Evolutionary conservation across 306 rosid species (phyloP).

Genomic region (Pyrus communis): DNA sequence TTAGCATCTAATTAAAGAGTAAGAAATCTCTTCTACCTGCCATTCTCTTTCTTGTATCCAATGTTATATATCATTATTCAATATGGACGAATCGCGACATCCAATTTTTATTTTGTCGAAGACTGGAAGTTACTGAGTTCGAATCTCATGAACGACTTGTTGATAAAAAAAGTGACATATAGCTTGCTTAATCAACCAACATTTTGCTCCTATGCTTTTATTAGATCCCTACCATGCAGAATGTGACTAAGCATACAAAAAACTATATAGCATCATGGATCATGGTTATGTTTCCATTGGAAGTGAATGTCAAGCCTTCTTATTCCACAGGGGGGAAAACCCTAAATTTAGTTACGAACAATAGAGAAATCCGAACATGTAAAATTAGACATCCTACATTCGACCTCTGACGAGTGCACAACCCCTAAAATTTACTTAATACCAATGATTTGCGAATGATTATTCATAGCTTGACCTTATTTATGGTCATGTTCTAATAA

Average conservation of each 20-base stretch:
- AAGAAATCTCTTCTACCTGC: slow-evolving; percentile 32
- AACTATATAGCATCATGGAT: background rate
- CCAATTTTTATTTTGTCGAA: too few relatives aligned
- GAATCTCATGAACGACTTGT: too few relatives aligned
- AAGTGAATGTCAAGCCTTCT: background rate
- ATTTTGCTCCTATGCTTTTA: background rate
- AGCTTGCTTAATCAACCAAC: too few relatives aligned
- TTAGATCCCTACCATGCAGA: background rate
- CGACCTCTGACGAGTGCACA: background rate
- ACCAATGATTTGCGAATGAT: background rate
- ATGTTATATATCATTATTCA: background rate
- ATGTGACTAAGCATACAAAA: background rate
- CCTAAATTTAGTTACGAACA: background rate
- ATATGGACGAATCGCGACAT: too few relatives aligned
- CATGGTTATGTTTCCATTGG: background rate
- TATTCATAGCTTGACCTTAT: background rate
- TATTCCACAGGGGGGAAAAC: background rate
- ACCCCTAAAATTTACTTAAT: background rate
- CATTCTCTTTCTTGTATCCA: slow-evolving; percentile 27
- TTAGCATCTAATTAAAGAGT: slow-evolving; percentile 33
- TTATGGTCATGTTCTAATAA: background rate
- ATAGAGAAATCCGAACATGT: too few relatives aligned
- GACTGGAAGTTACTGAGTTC: too few relatives aligned
- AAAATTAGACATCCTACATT: background rate
- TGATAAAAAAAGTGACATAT: too few relatives aligned